These are phyloP conservation scores for rapeseed (Brassica napus) DNA, from an alignment of 345 rosid genomes.

Conservation along the genomic window Da-Ae NC_063440.1:10494501-10495000, in stretches of 20 bases:
- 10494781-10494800: constrained; percentile 53
- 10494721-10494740: constrained; percentile 15
- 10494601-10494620: constrained; percentile 10
- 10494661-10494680: constrained; percentile 6
- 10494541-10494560: too few species aligned
- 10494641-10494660: constrained; percentile 9
- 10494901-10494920: not conserved
- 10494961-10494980: constrained; percentile 85
- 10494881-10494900: not conserved
- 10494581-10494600: not conserved
- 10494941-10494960: not conserved
- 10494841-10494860: constrained; percentile 68
- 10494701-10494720: constrained; percentile 27
- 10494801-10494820: constrained; percentile 67
- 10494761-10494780: constrained; percentile 37
- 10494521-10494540: not conserved
- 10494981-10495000: constrained; percentile 72
- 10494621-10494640: not conserved
- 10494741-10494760: constrained; percentile 5
- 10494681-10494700: constrained; percentile 17
- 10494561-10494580: not conserved
- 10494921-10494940: not conserved
- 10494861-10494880: constrained; percentile 64
- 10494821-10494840: constrained; percentile 93
- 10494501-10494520: not conserved